A percentile compares a stretch with the other conserved stretches of the same genome.
These are phyloP conservation scores for Claviceps quebecensis DNA, from an alignment of 2,329 filamentous ascomycete species.

Conservation along the genomic window DNA sequence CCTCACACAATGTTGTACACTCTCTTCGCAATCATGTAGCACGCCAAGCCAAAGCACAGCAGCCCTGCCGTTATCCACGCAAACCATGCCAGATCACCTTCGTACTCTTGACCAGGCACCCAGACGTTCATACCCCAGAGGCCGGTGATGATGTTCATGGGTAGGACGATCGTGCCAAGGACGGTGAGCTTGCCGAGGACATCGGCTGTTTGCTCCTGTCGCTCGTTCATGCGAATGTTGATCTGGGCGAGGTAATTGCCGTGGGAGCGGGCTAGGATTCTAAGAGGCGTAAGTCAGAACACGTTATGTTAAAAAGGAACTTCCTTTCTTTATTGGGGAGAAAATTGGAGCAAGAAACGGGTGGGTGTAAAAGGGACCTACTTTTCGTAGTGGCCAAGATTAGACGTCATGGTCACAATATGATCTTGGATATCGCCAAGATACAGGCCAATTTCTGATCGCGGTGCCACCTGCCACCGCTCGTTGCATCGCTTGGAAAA, in stretches of 20 bases:
- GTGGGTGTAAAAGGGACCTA: conserved; percentile 28
- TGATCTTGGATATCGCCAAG: conserved; percentile 98
- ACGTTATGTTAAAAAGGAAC: too few species aligned
- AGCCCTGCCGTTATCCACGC: conserved; percentile 60
- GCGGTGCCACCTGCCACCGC: conserved; percentile 89
- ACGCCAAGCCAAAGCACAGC: conserved; percentile 62
- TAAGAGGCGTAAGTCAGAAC: not conserved
- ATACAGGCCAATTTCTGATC: conserved; percentile 94
- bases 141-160: conserved; percentile 98
- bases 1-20: conserved; percentile 63
- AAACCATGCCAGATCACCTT: conserved; percentile 64
- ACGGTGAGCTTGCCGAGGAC: conserved; percentile 91
- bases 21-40: conserved; percentile 71
- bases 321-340: too few species aligned
- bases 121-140: conserved; percentile 98
- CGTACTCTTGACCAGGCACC: conserved; percentile 80
- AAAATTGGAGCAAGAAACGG: not conserved
- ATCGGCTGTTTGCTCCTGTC: conserved; percentile 89
- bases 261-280: conserved; percentile 80
- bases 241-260: conserved; percentile 98
- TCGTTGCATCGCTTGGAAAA: conserved; percentile 98
- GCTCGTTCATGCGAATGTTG: conserved; percentile 97
- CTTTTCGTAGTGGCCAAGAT: conserved; percentile 93
- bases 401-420: conserved; percentile 97
- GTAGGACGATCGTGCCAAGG: conserved; percentile 87